Base-by-base conservation (phyloP, 306 rosid genomes). In the Casuarina glauca region DNA sequence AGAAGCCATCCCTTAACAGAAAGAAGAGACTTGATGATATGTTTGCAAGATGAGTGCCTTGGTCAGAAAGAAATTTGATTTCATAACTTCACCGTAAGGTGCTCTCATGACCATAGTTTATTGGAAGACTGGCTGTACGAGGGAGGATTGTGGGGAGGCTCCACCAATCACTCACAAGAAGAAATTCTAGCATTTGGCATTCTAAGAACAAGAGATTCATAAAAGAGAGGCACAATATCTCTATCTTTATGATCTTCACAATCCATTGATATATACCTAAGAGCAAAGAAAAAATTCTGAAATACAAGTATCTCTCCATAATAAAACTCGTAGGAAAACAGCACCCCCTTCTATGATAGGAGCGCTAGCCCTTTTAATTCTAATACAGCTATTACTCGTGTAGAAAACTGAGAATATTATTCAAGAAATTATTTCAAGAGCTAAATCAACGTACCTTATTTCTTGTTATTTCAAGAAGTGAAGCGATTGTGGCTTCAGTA, bases 371-470 rank as follows among this genome's bases (percentile, higher is more conserved):
- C 50, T 11, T 11, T 46, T 46, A 1, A 6, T 46, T 46, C 50
- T 46, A 46, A 46, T 11, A 9, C 2, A 46, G 50, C 12, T 46
- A 46, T 74, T 57, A 9, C 67, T 36, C 61, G 9, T 48, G 54
- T 52, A 52, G 17, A 43, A 79, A 84, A 71, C 42, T 17, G 19
- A 39, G 51, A 64, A 78, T 42, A 69, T 32, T 75, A 52, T 64
- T 45, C 9, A 81, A 52, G 63, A 36, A 74, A 50, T 54, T 73
- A 61, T 54, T 66, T 62, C 66, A 68, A 48, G 12, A 41, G 58
- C 50, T 43, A 72, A 52, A 39, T 64, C 36, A 55, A 83, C 64
- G 86, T 87, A 94, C 98, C 98, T 94, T 88, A 83, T 75, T 94
- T 80, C 81, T 86, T 69, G 92, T 89, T 76, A 72, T 69, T 79